Evolutionary conservation across 306 rosid species (phyloP).

Genomic region (Castanospermum australe): DNA sequence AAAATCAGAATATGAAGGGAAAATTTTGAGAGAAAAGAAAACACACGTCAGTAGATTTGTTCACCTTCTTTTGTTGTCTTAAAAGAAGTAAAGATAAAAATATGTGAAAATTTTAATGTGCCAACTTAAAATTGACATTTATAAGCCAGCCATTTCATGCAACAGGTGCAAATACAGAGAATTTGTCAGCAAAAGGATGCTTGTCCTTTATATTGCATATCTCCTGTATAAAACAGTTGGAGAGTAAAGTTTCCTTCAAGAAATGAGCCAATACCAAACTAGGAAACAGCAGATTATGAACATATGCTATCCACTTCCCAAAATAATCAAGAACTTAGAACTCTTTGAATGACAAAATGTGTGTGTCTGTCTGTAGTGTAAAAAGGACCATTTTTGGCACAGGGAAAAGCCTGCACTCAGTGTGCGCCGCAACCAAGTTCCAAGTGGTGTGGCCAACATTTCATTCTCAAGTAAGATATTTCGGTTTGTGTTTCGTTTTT

Average conservation of each 20-base stretch:
- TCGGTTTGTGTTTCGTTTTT: slow-evolving; percentile 15
- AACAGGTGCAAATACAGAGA: slow-evolving; percentile 28
- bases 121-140: slow-evolving; percentile 42
- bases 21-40: too few relatives aligned
- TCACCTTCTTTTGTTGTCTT: slow-evolving; percentile 16
- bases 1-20: too few relatives aligned
- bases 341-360: not conserved
- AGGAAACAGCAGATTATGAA: not conserved
- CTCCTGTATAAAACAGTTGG: slow-evolving; percentile 16
- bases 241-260: slow-evolving; percentile 8
- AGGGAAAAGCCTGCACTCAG: not conserved
- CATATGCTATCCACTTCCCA: slow-evolving; percentile 1
- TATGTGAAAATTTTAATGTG: slow-evolving; percentile 17
- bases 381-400: not conserved
- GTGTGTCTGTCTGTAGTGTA: not conserved
- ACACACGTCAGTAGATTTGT: slow-evolving; percentile 3
- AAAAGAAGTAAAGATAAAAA: slow-evolving; percentile 15
- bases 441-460: not conserved
- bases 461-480: slow-evolving; percentile 21
- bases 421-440: not conserved
- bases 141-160: not conserved
- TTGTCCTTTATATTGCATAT: slow-evolving; percentile 14
- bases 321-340: not conserved
- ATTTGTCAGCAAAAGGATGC: slow-evolving; percentile 14
- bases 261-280: not conserved